These are phyloP conservation scores for Dictyophora rubrovolvata DNA, from an alignment of 768 basidiomycete genomes.

Conservation along the genomic window DNA sequence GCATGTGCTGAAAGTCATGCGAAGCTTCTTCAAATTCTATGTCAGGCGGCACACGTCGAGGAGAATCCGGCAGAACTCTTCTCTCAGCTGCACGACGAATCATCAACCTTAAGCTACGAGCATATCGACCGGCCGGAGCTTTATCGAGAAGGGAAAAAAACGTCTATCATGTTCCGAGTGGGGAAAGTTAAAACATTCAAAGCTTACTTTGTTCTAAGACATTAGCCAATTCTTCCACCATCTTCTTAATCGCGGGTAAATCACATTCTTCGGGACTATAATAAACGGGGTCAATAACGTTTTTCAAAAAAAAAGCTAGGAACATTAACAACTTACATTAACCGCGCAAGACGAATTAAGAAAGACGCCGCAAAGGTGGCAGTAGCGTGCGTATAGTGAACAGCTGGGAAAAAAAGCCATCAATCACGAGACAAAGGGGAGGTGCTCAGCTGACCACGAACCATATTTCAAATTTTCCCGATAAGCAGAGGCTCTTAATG, in stretches of 20 bases:
- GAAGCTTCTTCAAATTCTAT: background rate
- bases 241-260: slow-evolving; percentile 56
- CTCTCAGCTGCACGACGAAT: slow-evolving; percentile 41
- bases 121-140: slow-evolving; percentile 93
- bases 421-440: background rate
- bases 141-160: background rate
- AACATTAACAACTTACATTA: slow-evolving; percentile 53
- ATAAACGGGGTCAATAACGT: slow-evolving; percentile 3
- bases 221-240: slow-evolving; percentile 68
- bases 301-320: background rate
- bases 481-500: slow-evolving; percentile 74
- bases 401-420: slow-evolving; percentile 37
- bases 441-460: slow-evolving; percentile 23
- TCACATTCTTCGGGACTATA: slow-evolving; percentile 79
- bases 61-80: slow-evolving; percentile 22
- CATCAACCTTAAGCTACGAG: slow-evolving; percentile 82
- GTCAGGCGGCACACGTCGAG: background rate
- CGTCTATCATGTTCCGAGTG: background rate
- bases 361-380: slow-evolving; percentile 92
- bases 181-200: slow-evolving; percentile 9
- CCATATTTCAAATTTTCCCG: slow-evolving; percentile 90
- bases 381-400: slow-evolving; percentile 86
- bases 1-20: slow-evolving; percentile 26
- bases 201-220: slow-evolving; percentile 70
- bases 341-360: slow-evolving; percentile 70